phyloP scores from a whole-genome alignment of 768 basidiomycete genomes.

The Sporobolomyces pararoseus region DNA sequence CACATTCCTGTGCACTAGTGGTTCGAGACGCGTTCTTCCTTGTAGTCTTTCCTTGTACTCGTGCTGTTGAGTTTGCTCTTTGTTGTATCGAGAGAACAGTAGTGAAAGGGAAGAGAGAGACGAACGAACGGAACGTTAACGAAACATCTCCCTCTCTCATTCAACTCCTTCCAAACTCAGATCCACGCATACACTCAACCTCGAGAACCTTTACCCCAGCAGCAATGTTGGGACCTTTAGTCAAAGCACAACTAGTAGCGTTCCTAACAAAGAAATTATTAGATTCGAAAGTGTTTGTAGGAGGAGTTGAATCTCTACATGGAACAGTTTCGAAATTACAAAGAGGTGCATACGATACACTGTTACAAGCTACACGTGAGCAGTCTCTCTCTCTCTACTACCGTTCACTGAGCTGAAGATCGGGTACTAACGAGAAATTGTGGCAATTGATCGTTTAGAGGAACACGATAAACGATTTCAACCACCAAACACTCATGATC shows the following conservation, averaged over 20 bases:
- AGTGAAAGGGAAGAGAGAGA: background rate
- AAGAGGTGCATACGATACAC: conserved; percentile 27
- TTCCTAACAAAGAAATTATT: conserved; percentile 27
- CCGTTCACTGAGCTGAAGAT: too few species aligned
- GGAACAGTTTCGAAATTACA: conserved; percentile 4
- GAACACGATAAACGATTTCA: conserved; percentile 8
- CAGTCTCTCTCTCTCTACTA: too few species aligned
- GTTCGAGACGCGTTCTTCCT: too few species aligned
- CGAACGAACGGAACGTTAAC: background rate
- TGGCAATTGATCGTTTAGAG: background rate
- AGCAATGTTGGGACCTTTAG: conserved; percentile 20
- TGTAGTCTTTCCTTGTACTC: too few species aligned
- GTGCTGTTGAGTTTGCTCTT: too few species aligned
- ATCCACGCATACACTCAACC: background rate
- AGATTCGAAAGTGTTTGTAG: conserved; percentile 16
- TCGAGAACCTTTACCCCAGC: too few species aligned
- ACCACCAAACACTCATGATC: conserved; percentile 3
- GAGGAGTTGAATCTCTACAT: conserved; percentile 11
- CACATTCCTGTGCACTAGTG: too few species aligned
- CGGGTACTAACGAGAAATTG: background rate
- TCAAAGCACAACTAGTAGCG: conserved; percentile 31
- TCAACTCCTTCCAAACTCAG: background rate
- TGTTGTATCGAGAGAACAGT: too few species aligned
- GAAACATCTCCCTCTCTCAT: background rate
- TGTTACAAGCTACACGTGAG: conserved; percentile 24